A percentile compares a stretch with the other conserved stretches of the same genome.
Evolutionary conservation across 495 filamentous ascomycete genomes (phyloP).

Genomic region (Chaetomium cochliodes): DNA sequence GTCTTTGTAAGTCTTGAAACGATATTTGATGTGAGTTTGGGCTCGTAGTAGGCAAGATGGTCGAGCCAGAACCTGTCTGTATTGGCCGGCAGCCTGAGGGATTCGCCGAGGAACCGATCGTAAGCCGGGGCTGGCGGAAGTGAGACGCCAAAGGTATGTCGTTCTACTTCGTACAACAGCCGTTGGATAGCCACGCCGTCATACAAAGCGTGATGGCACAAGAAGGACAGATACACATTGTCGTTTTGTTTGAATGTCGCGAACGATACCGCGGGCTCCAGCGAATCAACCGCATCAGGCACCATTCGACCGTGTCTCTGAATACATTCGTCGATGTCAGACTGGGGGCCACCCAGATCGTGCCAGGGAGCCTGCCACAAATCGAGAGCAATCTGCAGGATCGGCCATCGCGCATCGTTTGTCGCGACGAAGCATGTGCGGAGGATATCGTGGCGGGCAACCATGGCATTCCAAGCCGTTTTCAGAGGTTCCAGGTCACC

Average conservation of each 20-base stretch:
- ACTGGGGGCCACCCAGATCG: conserved; percentile 21
- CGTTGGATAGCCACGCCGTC: conserved; percentile 68
- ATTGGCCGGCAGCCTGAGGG: conserved; percentile 28
- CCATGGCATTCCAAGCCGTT: conserved; percentile 51
- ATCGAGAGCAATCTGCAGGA: conserved; percentile 58
- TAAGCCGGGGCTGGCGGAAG: conserved; percentile 50
- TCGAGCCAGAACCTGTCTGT: conserved; percentile 62
- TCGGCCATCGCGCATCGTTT: conserved; percentile 47
- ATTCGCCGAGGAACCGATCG: conserved; percentile 40
- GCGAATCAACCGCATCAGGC: conserved; percentile 33
- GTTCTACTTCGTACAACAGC: conserved; percentile 65
- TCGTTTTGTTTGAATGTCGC: conserved; percentile 31
- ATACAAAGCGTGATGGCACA: conserved; percentile 75
- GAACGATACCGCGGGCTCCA: conserved; percentile 42
- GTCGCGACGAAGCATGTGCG: conserved; percentile 63
- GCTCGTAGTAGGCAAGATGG: conserved; percentile 50
- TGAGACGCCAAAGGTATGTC: conserved; percentile 41
- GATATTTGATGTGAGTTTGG: conserved; percentile 41
- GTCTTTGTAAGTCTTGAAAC: neutral
- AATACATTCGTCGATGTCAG: conserved; percentile 28
- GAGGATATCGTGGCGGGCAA: conserved; percentile 60
- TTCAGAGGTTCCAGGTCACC: conserved; percentile 30
- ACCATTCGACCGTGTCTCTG: conserved; percentile 30
- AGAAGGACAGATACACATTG: conserved; percentile 54
- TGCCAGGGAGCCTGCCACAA: conserved; percentile 37